phyloP scores from a whole-genome alignment of 495 filamentous ascomycete species.

The Achaetomiella virescens region DNA sequence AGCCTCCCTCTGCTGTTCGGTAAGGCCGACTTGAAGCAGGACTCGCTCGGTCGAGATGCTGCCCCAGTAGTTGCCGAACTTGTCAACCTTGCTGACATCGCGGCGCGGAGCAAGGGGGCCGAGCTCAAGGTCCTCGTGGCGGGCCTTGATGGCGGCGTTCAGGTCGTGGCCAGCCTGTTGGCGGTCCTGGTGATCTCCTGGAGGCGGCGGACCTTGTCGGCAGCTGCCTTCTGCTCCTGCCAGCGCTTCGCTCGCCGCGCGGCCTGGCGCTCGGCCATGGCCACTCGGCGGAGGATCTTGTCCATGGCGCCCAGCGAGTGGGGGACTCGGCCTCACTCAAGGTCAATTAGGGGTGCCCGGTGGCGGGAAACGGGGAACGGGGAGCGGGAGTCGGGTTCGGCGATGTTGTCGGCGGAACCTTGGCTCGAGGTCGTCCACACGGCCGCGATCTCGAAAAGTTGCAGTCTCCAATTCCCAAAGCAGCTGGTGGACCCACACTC shows the following conservation, averaged over 20 bases:
- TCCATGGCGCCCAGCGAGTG: slow-evolving; percentile 50
- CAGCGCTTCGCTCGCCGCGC: slow-evolving; percentile 41
- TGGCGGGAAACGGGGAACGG: not conserved
- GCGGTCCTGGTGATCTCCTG: slow-evolving; percentile 10
- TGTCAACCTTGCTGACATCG: slow-evolving; percentile 50
- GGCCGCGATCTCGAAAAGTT: slow-evolving; percentile 17
- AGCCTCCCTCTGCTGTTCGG: slow-evolving; percentile 19
- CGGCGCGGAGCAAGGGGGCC: slow-evolving; percentile 69
- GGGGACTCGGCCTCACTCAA: not conserved
- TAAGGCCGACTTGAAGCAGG: slow-evolving; percentile 19
- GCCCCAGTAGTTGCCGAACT: slow-evolving; percentile 24
- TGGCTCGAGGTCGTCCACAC: not conserved
- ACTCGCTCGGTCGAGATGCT: slow-evolving; percentile 22
- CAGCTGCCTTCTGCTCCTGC: slow-evolving; percentile 26
- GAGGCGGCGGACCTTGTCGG: slow-evolving; percentile 29
- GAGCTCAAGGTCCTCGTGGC: slow-evolving; percentile 64
- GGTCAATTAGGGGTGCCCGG: not conserved
- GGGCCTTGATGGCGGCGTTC: slow-evolving; percentile 25
- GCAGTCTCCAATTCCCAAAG: not conserved
- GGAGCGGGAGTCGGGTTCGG: not conserved
- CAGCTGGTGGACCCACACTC: slow-evolving; percentile 4
- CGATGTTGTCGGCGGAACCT: not conserved
- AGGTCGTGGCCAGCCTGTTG: slow-evolving; percentile 18
- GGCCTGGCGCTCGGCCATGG: slow-evolving; percentile 59
- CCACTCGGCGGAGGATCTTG: slow-evolving; percentile 64